A percentile compares a stretch with the other conserved stretches of the same genome.
Conservation (phyloP, 306 rosid genomes). For the Vigna unguiculata region DNA sequence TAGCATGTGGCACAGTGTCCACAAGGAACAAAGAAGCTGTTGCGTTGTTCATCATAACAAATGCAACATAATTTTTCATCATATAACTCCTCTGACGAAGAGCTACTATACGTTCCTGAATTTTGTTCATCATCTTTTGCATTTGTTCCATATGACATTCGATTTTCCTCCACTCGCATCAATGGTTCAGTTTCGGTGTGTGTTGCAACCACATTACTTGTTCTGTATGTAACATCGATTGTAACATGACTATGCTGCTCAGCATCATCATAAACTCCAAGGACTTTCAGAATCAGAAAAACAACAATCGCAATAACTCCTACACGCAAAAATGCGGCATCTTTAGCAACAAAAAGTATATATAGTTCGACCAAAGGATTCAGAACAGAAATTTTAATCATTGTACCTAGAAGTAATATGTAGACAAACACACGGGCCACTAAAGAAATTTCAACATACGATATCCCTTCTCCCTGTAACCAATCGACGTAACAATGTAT, state of each 20-base stretch:
- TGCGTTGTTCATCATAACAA: conserved; percentile 76
- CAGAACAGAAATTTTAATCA: background rate
- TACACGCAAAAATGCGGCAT: conserved; percentile 39
- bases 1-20: conserved; percentile 84
- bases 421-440: conserved; percentile 57
- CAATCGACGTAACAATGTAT: conserved; percentile 10
- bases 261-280: conserved; percentile 54
- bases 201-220: conserved; percentile 5
- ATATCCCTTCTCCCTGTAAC: conserved; percentile 54
- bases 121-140: conserved; percentile 57
- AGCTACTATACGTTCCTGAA: conserved; percentile 56
- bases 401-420: conserved; percentile 66
- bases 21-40: conserved; percentile 79
- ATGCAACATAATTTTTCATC: conserved; percentile 71
- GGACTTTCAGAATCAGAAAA: conserved; percentile 55
- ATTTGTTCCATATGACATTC: conserved; percentile 55
- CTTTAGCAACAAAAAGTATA: conserved; percentile 12
- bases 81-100: conserved; percentile 75
- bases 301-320: conserved; percentile 49
- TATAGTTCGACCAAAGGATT: background rate
- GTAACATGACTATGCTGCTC: conserved; percentile 4
- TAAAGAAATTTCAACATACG: conserved; percentile 59
- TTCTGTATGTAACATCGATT: conserved; percentile 18
- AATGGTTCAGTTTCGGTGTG: conserved; percentile 63
- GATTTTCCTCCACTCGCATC: conserved; percentile 45